Base-by-base conservation (phyloP, 2,329 filamentous ascomycete species). In the Aspergillus arachidicola region DNA sequence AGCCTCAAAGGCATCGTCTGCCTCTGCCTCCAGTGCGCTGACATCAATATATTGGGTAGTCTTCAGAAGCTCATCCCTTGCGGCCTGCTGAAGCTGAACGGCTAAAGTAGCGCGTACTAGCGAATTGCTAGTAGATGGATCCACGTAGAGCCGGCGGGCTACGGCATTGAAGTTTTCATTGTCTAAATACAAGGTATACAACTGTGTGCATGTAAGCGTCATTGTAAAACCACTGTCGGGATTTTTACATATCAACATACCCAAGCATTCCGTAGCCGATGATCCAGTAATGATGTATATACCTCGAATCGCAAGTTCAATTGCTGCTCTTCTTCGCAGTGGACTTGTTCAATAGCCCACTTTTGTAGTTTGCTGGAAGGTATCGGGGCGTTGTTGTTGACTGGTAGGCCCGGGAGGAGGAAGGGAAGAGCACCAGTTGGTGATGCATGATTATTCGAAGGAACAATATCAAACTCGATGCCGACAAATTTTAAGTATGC, bases 371-470 rank as follows among this genome's bases (percentile, higher is more conserved):
- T 91, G 68, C 81, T 86, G 3, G 89, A 87, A 0, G 87, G 79
- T 4, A 94, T 79, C 2, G 86, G 84, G 64, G 70, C 72, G 59
- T 67, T 73, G 9, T 79, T 73, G 58, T 79, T 77, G 32, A 77
- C 66, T 57, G 79, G 77, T 36, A 81, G 71, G 16, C 69, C 75
- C 11, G 91, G 90, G 10, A 94, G 84, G 50, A 99, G 85, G 79
- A 96, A 98, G 0, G 95, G 95, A 16, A 98, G 85, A n/a, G 89
- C 85, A 62, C 94, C 94, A 26, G 89, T 90, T 0, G 94, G 94
- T 2, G 94, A 97, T 58, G 94, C 93, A 81, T 98, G 95, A 78
- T 98, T 98, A 70, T 88, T 96, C 4, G 93, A 96, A 5, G 92
- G 80, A 7, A 87, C 81, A 58, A 90, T 81, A 59, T 82, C 82